Evolutionary conservation across 2,329 filamentous ascomycete genomes (phyloP), one percentile per base, ranked within the genome.

Genomic region (Paraconiothyrium brasiliense): DNA sequence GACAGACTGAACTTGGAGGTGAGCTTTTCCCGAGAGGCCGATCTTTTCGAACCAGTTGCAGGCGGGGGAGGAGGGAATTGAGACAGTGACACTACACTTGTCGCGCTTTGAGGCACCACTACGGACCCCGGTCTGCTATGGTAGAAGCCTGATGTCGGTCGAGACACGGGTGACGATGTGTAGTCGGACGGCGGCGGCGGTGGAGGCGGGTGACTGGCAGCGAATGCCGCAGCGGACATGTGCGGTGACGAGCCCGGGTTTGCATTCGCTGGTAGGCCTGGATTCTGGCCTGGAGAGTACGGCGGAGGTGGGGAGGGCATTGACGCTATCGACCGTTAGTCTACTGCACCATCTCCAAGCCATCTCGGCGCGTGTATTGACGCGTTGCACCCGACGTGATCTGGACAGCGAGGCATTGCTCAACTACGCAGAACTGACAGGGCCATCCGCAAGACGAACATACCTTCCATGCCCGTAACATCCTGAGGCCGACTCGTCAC

Each of bases 221-320:
- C 74, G 57, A 80, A 82, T 1, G 72, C 69, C 51, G 65, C 67
- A 51, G 67, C 69, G 4, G 80, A 73, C 34, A 75, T 54, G 61
- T 80, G 69, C n/a, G 79, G 79, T 20, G 81, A 81, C 1, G 77
- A 73, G 27, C 71, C 69, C 11, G 73, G 57, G 39, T 72, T 71
- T 55, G 79, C 77, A 44, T 72, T 71, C 54, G 79, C 77, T 2
- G 75, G 71, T 30, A 74, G 66, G 63, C 69, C 75, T 59, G 79
- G 78, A 35, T 75, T 76, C 56, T 79, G 80, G n/a, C 75, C 79
- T 16, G 82, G 81, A 47, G 81, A 81, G 67, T 84, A 84, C 22
- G 82, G 82, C 20, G 82, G 82, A 43, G 82, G 82, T 39, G 82
- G 82, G 51, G 82, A 83, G 44, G 82, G 82, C 81, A 84, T 82